Percentiles rank a stretch among this genome's conserved stretches.
These are phyloP conservation scores for Coix lacrymajobi DNA, from an alignment of 176 grass and related monocot species.

Conservation along the genomic window DNA sequence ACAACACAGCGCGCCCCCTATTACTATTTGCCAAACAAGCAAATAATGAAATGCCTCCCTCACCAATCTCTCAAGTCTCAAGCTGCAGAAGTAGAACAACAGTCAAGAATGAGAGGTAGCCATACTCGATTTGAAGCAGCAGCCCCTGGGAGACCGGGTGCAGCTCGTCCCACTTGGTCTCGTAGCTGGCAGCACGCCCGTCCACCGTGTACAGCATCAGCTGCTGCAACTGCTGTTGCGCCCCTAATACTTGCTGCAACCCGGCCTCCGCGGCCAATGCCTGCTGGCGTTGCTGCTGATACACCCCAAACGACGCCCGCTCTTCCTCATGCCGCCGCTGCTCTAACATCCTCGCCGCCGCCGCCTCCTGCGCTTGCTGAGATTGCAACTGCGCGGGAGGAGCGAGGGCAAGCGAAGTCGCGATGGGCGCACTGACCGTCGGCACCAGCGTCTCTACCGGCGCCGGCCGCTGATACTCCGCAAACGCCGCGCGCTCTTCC, in stretches of 20 bases:
- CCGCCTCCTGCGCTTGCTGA: conserved; percentile 7
- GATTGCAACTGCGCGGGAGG: neutral
- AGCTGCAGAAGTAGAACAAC: neutral
- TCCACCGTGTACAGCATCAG: conserved; percentile 45
- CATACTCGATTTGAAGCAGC: conserved; percentile 72
- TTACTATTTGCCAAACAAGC: neutral
- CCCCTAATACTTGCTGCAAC: conserved; percentile 1
- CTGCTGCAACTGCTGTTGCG: conserved; percentile 4
- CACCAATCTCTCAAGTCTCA: neutral
- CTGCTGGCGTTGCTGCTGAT: neutral
- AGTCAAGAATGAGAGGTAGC: conserved; percentile 3
- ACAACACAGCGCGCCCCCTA: neutral
- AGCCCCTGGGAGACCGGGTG: conserved; percentile 54
- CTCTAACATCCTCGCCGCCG: neutral
- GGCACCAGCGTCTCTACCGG: neutral
- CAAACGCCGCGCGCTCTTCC: neutral
- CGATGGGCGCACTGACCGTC: neutral
- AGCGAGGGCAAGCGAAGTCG: neutral
- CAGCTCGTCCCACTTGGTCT: conserved; percentile 55
- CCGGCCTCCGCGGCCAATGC: neutral
- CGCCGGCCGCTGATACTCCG: neutral
- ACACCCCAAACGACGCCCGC: neutral
- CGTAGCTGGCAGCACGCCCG: conserved; percentile 39
- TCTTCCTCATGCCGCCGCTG: neutral
- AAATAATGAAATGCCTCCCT: conserved; percentile 1